phyloP scores from a whole-genome alignment of 208 protist species.

The Leishmania gerbilli region DNA sequence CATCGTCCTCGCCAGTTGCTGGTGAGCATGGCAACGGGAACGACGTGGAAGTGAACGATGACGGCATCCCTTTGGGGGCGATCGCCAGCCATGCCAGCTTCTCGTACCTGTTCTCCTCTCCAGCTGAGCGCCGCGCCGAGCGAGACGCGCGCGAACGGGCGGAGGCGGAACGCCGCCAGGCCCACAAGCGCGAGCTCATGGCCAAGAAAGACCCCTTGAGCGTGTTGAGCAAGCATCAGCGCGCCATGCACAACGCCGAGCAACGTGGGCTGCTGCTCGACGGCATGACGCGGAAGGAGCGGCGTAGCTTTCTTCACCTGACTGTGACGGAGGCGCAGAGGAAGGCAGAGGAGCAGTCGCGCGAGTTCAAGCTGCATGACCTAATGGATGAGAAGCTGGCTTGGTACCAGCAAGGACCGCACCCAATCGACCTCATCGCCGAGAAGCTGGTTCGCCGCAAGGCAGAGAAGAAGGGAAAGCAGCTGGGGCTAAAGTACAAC shows the following conservation, averaged over 20 bases:
- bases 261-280: conserved; percentile 73
- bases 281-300: conserved; percentile 86
- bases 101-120: conserved; percentile 84
- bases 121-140: conserved; percentile 69
- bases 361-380: conserved; percentile 75
- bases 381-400: conserved; percentile 83
- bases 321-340: conserved; percentile 69
- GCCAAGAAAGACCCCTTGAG: conserved; percentile 40
- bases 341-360: conserved; percentile 58
- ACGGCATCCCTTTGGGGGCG: conserved; percentile 27
- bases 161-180: conserved; percentile 29
- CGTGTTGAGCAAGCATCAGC: conserved; percentile 78
- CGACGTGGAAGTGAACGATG: conserved; percentile 19
- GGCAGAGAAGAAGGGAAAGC: conserved; percentile 82
- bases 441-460: conserved; percentile 83
- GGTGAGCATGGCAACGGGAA: not conserved
- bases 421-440: conserved; percentile 85
- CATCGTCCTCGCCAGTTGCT: not conserved
- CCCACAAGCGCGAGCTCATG: conserved; percentile 27
- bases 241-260: conserved; percentile 54
- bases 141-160: conserved; percentile 47
- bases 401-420: conserved; percentile 91
- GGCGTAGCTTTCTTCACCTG: conserved; percentile 71
- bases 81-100: conserved; percentile 38
- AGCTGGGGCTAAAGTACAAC: conserved; percentile 82